Percentiles rank a stretch among this genome's conserved stretches.
These are phyloP conservation scores for Nicotiana obtusifolia DNA, from an alignment of 257 asterid species.

Conservation along the genomic window DNA sequence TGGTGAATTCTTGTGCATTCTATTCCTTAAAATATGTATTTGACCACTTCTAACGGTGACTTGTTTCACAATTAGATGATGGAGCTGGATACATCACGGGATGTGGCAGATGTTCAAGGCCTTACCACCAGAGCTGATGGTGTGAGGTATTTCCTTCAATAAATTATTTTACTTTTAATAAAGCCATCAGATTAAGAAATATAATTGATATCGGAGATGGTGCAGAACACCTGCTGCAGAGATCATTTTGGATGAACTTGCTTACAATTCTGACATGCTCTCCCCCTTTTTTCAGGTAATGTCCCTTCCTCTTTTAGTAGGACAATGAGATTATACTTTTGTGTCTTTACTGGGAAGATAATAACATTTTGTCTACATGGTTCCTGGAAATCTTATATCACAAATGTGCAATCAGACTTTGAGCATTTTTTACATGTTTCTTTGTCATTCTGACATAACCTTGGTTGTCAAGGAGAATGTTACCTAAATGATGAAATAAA, in stretches of 20 bases:
- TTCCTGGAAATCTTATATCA: background rate
- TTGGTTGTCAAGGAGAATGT: conserved; percentile 1
- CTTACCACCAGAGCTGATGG: conserved; percentile 80
- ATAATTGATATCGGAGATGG: conserved; percentile 15
- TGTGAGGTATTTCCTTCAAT: conserved; percentile 41
- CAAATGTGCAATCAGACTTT: background rate
- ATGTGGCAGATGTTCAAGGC: conserved; percentile 60
- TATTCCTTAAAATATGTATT: background rate
- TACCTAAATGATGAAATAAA: background rate
- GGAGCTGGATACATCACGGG: conserved; percentile 71
- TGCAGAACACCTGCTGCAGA: conserved; percentile 77
- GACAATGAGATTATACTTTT: background rate
- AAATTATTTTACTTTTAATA: background rate
- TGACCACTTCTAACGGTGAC: conserved; percentile 11
- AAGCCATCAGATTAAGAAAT: background rate
- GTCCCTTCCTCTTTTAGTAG: conserved; percentile 17
- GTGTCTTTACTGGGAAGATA: background rate
- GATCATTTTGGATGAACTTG: conserved; percentile 74
- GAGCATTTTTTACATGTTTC: background rate
- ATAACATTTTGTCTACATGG: background rate
- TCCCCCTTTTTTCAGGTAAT: conserved; percentile 72
- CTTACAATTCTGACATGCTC: conserved; percentile 45
- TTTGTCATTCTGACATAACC: background rate
- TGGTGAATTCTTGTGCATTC: conserved; percentile 45
- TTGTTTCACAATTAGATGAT: conserved; percentile 46